Conservation (phyloP, 441 rosid genomes). For the Gossypium gossypioides region DNA sequence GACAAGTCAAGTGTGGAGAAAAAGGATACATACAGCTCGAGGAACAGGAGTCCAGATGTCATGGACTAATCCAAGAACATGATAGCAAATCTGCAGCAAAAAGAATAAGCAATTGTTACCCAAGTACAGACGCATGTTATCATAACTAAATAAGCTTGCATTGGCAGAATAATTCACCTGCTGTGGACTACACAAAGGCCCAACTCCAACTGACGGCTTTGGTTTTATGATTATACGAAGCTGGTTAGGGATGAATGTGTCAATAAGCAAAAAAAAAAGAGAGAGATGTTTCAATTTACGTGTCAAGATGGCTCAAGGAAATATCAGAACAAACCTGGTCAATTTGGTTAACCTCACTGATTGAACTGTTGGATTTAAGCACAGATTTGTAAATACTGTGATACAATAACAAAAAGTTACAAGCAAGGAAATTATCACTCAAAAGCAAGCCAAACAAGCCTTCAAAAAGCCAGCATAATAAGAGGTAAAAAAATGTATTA, state of each 20-base stretch:
- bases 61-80: slow-evolving; percentile 88
- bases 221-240: slow-evolving; percentile 85
- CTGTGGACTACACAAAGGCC: slow-evolving; percentile 80
- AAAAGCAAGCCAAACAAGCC: slow-evolving; percentile 4
- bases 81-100: slow-evolving; percentile 44
- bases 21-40: slow-evolving; percentile 54
- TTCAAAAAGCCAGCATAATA: neutral
- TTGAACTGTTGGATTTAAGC: slow-evolving; percentile 75
- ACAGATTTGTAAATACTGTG: slow-evolving; percentile 78
- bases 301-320: slow-evolving; percentile 15
- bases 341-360: slow-evolving; percentile 79
- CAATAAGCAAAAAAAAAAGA: slow-evolving; percentile 13
- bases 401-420: slow-evolving; percentile 18
- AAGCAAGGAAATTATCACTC: slow-evolving; percentile 4
- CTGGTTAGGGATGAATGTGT: slow-evolving; percentile 43
- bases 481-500: neutral
- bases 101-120: neutral
- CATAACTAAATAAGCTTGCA: slow-evolving; percentile 13
- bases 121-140: neutral
- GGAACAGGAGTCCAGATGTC: slow-evolving; percentile 97
- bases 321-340: slow-evolving; percentile 68
- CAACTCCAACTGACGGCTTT: slow-evolving; percentile 57
- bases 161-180: slow-evolving; percentile 47
- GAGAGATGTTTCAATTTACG: slow-evolving; percentile 9
- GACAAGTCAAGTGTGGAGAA: slow-evolving; percentile 10